Evolutionary conservation across 2,329 filamentous ascomycete species (phyloP).

Genomic region (Beauveria caledonica): DNA sequence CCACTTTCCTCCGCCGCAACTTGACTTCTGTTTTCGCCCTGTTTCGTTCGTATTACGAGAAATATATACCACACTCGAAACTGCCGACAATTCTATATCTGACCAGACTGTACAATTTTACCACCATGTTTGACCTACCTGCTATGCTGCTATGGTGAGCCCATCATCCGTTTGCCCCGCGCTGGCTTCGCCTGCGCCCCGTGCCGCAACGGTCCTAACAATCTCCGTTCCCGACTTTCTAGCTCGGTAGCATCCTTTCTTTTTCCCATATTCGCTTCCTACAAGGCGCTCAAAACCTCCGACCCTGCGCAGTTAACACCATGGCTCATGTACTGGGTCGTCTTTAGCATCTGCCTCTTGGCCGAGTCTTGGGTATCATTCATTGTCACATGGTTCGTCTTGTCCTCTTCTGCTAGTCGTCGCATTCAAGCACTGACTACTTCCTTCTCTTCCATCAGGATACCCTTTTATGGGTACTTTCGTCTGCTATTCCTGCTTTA

Average conservation of each 20-base stretch:
- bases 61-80: background rate
- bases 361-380: conserved; percentile 84
- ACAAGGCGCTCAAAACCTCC: conserved; percentile 91
- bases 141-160: conserved; percentile 71
- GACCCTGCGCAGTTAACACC: conserved; percentile 84
- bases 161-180: conserved; percentile 17
- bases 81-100: background rate
- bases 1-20: background rate
- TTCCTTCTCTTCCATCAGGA: conserved; percentile 36
- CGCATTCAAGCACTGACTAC: background rate
- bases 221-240: conserved; percentile 7
- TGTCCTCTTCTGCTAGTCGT: background rate
- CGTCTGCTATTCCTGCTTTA: conserved; percentile 83
- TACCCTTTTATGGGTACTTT: conserved; percentile 91
- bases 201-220: conserved; percentile 11
- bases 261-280: conserved; percentile 93
- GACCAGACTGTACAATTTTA: background rate
- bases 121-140: conserved; percentile 67
- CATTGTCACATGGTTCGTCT: conserved; percentile 66
- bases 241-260: conserved; percentile 84
- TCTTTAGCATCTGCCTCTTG: conserved; percentile 71
- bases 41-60: background rate
- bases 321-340: conserved; percentile 99
- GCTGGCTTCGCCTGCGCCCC: conserved; percentile 12
- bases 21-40: background rate